Percentiles rank a stretch among this genome's conserved stretches.
Evolutionary conservation across 2,329 filamentous ascomycete species (phyloP).

Genomic region (Penicillium capsulatum): DNA sequence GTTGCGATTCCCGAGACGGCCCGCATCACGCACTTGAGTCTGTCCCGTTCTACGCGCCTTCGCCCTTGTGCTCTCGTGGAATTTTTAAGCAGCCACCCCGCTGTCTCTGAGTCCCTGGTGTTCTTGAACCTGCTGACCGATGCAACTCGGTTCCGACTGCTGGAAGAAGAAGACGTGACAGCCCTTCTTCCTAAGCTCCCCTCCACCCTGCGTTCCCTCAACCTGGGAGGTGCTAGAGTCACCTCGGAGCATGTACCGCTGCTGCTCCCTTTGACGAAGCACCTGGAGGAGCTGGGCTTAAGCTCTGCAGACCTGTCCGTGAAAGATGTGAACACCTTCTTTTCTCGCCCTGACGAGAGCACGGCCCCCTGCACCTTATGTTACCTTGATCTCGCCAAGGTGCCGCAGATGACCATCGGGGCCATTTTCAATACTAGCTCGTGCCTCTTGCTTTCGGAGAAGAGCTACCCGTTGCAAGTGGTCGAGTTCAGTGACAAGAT

Average conservation of each 20-base stretch:
- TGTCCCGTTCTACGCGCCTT: slow-evolving; percentile 70
- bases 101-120: slow-evolving; percentile 59
- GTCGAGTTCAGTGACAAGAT: slow-evolving; percentile 69
- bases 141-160: slow-evolving; percentile 65
- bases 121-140: slow-evolving; percentile 72
- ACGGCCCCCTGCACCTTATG: slow-evolving; percentile 50
- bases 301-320: slow-evolving; percentile 63
- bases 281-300: slow-evolving; percentile 71
- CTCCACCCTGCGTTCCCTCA: slow-evolving; percentile 65
- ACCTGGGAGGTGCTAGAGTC: slow-evolving; percentile 71
- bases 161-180: slow-evolving; percentile 62
- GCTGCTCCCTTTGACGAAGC: slow-evolving; percentile 62
- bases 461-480: slow-evolving; percentile 67
- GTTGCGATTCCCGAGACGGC: slow-evolving; percentile 67
- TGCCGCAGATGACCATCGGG: slow-evolving; percentile 54
- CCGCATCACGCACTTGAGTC: slow-evolving; percentile 69
- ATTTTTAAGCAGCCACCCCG: slow-evolving; percentile 67
- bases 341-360: slow-evolving; percentile 39
- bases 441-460: slow-evolving; percentile 55
- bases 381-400: slow-evolving; percentile 73
- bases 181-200: slow-evolving; percentile 64
- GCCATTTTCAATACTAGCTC: slow-evolving; percentile 55
- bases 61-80: slow-evolving; percentile 63
- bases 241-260: slow-evolving; percentile 59
- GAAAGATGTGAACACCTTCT: slow-evolving; percentile 60